These are phyloP conservation scores for Lepidium sativum DNA, from an alignment of 345 rosid species.

Conservation along the genomic window DNA sequence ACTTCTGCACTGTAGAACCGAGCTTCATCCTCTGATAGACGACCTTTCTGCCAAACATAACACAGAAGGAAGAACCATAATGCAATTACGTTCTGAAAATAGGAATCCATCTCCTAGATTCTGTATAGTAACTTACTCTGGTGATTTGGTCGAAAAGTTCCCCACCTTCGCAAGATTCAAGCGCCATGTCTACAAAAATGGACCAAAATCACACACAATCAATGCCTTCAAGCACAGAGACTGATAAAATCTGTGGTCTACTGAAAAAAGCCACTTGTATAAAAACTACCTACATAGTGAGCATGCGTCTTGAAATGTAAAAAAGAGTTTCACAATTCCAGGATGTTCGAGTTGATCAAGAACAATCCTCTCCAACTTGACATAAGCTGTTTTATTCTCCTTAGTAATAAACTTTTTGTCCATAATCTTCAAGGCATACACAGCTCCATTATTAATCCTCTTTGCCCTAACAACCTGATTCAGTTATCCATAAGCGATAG, in stretches of 20 bases:
- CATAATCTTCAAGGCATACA: conserved; percentile 96
- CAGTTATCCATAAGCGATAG: conserved; percentile 12
- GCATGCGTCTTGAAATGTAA: conserved; percentile 84
- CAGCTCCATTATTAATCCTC: conserved; percentile 77
- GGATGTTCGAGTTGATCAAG: conserved; percentile 98
- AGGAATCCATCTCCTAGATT: not conserved
- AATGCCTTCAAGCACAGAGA: conserved; percentile 5
- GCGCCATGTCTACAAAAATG: conserved; percentile 78
- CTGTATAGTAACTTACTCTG: conserved; percentile 48
- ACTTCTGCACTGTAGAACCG: conserved; percentile 88
- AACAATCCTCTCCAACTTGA: conserved; percentile 89
- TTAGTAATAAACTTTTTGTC: conserved; percentile 96
- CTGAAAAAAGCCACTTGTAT: not conserved
- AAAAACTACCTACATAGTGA: conserved; percentile 68
- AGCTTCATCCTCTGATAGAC: conserved; percentile 79
- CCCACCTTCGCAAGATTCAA: conserved; percentile 97
- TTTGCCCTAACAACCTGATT: conserved; percentile 90
- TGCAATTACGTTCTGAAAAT: not conserved
- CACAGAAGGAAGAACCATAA: not conserved
- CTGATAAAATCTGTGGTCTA: not conserved
- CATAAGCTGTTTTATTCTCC: conserved; percentile 95
- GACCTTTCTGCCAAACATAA: conserved; percentile 54
- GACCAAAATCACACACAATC: conserved; percentile 19
- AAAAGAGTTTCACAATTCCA: conserved; percentile 78
- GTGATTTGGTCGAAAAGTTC: conserved; percentile 98